phyloP scores from a whole-genome alignment of 148 eudicot genomes.

The Arbutus unedo region DNA sequence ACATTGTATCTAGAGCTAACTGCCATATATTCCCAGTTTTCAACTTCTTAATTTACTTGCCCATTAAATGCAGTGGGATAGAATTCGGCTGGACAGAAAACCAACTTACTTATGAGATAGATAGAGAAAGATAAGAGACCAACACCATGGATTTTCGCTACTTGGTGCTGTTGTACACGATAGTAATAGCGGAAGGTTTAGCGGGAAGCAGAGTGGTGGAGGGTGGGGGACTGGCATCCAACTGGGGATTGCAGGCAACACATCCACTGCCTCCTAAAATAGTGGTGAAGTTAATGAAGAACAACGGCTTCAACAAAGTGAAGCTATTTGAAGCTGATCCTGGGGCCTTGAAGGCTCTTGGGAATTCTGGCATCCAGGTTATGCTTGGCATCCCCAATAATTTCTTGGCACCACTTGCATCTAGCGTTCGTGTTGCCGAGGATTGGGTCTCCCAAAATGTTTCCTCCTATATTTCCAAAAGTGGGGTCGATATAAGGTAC shows the following conservation, averaged over 20 bases:
- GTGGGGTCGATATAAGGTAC: conserved; percentile 80
- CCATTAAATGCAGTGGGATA: background rate
- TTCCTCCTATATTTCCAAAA: conserved; percentile 53
- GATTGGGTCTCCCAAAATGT: conserved; percentile 79
- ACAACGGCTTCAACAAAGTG: conserved; percentile 86
- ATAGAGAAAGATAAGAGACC: background rate
- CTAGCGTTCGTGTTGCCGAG: conserved; percentile 64
- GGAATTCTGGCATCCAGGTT: conserved; percentile 82
- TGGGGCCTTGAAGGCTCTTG: conserved; percentile 67
- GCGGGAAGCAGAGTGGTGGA: conserved; percentile 14
- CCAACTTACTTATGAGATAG: background rate
- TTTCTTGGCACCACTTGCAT: conserved; percentile 60
- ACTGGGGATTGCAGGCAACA: conserved; percentile 69
- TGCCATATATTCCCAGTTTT: background rate
- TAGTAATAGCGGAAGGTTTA: background rate
- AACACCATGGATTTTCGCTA: background rate
- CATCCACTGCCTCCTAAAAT: conserved; percentile 79
- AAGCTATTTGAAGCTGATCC: conserved; percentile 91
- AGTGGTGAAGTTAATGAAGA: conserved; percentile 70
- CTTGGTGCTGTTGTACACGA: conserved; percentile 14
- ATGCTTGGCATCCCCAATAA: conserved; percentile 98
- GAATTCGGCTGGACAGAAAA: conserved; percentile 4
- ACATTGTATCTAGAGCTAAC: conserved; percentile 6
- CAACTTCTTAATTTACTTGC: background rate
- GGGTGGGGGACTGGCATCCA: conserved; percentile 57